Conservation (phyloP, 2,329 filamentous ascomycete species). For the Phialophora macrospora region DNA sequence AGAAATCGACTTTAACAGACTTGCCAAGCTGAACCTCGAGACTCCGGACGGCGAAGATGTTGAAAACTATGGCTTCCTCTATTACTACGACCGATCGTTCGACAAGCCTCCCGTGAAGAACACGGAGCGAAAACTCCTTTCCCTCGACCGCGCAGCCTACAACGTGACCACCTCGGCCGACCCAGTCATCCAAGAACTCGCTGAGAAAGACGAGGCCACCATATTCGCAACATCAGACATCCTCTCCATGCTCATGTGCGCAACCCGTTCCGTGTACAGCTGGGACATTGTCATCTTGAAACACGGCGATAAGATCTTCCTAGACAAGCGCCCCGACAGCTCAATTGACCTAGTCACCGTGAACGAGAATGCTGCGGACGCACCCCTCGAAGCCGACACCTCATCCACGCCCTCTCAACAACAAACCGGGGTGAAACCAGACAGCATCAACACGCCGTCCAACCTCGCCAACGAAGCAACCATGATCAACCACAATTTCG, state of each 20-base stretch:
- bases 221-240: conserved; percentile 98
- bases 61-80: conserved; percentile 93
- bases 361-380: conserved; percentile 97
- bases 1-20: conserved; percentile 97
- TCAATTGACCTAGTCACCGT: conserved; percentile 97
- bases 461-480: conserved; percentile 96
- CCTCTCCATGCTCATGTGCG: conserved; percentile 98
- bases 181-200: conserved; percentile 93
- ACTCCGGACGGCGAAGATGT: conserved; percentile 93
- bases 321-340: conserved; percentile 97
- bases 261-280: conserved; percentile 92
- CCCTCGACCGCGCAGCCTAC: conserved; percentile 93
- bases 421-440: conserved; percentile 71
- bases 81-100: conserved; percentile 95
- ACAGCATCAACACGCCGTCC: conserved; percentile 89
- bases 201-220: conserved; percentile 92
- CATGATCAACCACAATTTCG: conserved; percentile 99
- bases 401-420: conserved; percentile 43
- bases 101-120: conserved; percentile 93
- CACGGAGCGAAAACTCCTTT: conserved; percentile 72
- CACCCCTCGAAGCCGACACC: conserved; percentile 87
- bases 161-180: conserved; percentile 97
- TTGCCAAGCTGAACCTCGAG: conserved; percentile 94
- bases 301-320: conserved; percentile 95
- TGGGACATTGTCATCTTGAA: conserved; percentile 96